Percentiles rank a stretch among this genome's conserved stretches.
Conservation (phyloP, 495 filamentous ascomycete species). For the Podospora australis region DNA sequence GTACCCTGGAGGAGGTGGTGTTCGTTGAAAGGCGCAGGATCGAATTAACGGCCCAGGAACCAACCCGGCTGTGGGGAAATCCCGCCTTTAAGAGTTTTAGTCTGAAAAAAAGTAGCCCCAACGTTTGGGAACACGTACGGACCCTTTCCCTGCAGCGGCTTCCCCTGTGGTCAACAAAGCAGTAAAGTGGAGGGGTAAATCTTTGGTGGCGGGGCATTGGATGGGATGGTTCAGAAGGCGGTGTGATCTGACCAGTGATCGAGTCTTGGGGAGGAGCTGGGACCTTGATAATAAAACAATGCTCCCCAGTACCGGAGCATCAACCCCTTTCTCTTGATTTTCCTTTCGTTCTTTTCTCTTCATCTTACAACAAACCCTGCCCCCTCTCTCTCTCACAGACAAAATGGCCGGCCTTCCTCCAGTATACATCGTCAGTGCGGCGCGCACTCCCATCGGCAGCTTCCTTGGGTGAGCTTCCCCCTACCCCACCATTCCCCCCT, state of each 20-base stretch:
- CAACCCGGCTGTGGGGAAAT: neutral
- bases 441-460: slow-evolving; percentile 83
- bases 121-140: no score
- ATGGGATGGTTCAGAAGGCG: slow-evolving; percentile 2
- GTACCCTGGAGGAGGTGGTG: neutral
- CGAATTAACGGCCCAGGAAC: neutral
- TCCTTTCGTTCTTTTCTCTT: neutral
- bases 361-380: neutral
- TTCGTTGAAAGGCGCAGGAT: neutral
- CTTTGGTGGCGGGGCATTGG: neutral
- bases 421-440: slow-evolving; percentile 92
- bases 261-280: neutral
- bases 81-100: neutral
- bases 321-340: neutral
- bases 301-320: neutral
- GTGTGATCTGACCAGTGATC: neutral
- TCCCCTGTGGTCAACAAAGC: neutral
- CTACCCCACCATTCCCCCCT: no score
- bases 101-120: neutral
- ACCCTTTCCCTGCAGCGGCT: no score
- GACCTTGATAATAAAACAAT: neutral
- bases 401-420: slow-evolving; percentile 50
- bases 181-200: slow-evolving; percentile 1
- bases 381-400: no score
- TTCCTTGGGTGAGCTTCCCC: slow-evolving; percentile 68